Evolutionary conservation across 2,329 filamentous ascomycete genomes (phyloP).

Genomic region (Shiraia sp.): DNA sequence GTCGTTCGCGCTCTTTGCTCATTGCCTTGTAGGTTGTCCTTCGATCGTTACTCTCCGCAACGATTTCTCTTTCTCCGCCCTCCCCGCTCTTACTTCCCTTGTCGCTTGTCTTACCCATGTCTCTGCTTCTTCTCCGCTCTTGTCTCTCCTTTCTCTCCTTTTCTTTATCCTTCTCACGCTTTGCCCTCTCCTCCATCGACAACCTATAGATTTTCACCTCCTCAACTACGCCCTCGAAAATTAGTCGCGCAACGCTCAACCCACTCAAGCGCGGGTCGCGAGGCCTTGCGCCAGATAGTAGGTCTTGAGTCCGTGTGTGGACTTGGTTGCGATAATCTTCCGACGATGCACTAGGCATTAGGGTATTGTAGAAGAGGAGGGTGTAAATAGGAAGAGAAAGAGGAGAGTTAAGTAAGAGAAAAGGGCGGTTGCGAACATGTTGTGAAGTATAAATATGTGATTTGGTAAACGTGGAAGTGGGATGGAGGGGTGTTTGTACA

Average conservation of each 20-base stretch:
- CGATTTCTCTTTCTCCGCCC: background rate
- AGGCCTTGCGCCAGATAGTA: conserved; percentile 9
- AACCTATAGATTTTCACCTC: conserved; percentile 20
- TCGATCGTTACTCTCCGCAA: background rate
- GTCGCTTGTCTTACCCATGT: background rate
- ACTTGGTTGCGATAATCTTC: conserved; percentile 17
- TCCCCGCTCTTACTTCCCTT: background rate
- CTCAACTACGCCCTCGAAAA: conserved; percentile 27
- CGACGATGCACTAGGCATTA: conserved; percentile 10
- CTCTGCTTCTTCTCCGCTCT: background rate
- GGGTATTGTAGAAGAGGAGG: background rate
- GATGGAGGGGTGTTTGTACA: background rate
- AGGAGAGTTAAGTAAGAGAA: background rate
- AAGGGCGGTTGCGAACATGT: too few relatives aligned
- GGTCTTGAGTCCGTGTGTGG: conserved; percentile 15
- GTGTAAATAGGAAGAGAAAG: conserved; percentile 2
- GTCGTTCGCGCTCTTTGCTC: background rate
- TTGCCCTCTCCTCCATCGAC: conserved; percentile 14
- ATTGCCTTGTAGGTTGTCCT: too few relatives aligned
- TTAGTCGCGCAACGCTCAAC: conserved; percentile 10
- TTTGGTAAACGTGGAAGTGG: too few relatives aligned
- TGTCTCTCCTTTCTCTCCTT: background rate
- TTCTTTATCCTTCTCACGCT: conserved; percentile 4
- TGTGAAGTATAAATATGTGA: too few relatives aligned
- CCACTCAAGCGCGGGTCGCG: conserved; percentile 12